Evolutionary conservation across 345 rosid species (phyloP).

Genomic region (Gossypium ekmanianum): DNA sequence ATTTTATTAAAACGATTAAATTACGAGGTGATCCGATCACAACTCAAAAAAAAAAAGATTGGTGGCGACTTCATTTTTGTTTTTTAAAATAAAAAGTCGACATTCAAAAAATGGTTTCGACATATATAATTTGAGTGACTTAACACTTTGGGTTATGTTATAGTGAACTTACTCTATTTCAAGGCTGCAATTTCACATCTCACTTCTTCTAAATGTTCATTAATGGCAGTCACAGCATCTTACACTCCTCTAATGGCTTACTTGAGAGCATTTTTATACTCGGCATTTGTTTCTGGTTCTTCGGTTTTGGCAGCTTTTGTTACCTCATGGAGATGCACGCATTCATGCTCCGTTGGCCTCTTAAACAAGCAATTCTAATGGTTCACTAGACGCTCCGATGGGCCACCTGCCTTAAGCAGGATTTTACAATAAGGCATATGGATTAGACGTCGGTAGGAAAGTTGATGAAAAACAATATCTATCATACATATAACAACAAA

Average conservation of each 20-base stretch:
- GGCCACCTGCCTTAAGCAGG: slow-evolving; percentile 48
- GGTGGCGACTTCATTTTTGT: too few relatives aligned
- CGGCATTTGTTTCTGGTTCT: slow-evolving; percentile 85
- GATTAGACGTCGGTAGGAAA: neutral
- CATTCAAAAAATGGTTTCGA: too few relatives aligned
- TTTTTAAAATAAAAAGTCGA: too few relatives aligned
- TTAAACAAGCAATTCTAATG: slow-evolving; percentile 69
- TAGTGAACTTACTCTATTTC: slow-evolving; percentile 32
- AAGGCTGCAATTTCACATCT: slow-evolving; percentile 70
- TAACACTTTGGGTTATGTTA: neutral
- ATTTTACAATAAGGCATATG: neutral
- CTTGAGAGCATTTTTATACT: slow-evolving; percentile 70
- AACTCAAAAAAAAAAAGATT: too few relatives aligned
- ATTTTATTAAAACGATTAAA: too few relatives aligned
- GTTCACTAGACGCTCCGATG: slow-evolving; percentile 68
- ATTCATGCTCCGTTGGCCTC: slow-evolving; percentile 68
- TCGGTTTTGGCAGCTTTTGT: slow-evolving; percentile 81
- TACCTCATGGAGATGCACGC: slow-evolving; percentile 82
- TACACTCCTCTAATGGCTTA: slow-evolving; percentile 93
- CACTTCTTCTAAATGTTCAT: slow-evolving; percentile 59
- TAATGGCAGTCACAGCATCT: slow-evolving; percentile 75
- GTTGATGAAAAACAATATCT: neutral
- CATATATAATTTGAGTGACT: neutral
- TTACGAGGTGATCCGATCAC: too few relatives aligned
- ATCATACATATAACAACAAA: too few relatives aligned